Conservation (phyloP, 768 basidiomycete species). For the Lentinus brumalis region DNA sequence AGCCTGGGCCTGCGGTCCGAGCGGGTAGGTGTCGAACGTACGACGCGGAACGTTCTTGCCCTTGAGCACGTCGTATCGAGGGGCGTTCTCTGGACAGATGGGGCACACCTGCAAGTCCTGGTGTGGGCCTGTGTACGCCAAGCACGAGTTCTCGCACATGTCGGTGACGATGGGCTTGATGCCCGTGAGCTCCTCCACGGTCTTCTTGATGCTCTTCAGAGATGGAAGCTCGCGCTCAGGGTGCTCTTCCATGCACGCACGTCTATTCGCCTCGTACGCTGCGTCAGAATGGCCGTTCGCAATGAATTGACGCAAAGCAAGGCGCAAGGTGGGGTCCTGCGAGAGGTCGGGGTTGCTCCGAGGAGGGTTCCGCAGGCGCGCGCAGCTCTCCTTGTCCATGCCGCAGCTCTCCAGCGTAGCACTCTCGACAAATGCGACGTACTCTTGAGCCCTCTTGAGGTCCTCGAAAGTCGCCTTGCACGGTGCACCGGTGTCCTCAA, state of each 20-base stretch:
- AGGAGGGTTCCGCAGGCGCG: too few relatives aligned
- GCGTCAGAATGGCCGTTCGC: constrained; percentile 31
- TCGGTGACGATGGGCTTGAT: not conserved
- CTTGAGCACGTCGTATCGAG: not conserved
- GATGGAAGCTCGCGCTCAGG: too few relatives aligned
- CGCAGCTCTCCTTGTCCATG: too few relatives aligned
- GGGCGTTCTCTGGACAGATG: not conserved
- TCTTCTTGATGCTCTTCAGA: too few relatives aligned
- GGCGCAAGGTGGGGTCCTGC: too few relatives aligned
- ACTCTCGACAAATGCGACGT: too few relatives aligned
- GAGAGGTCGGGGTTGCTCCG: too few relatives aligned
- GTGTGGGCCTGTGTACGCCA: not conserved
- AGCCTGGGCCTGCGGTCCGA: not conserved
- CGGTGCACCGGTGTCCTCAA: too few relatives aligned
- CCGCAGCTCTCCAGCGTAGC: too few relatives aligned
- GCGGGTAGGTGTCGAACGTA: not conserved
- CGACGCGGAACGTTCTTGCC: not conserved
- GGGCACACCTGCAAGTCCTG: not conserved
- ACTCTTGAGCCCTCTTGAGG: too few relatives aligned
- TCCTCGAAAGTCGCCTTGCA: too few relatives aligned
- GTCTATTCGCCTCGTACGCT: not conserved
- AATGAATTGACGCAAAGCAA: constrained; percentile 25
- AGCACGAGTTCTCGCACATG: not conserved
- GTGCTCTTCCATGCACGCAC: too few relatives aligned
- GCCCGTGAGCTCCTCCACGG: not conserved